phyloP scores from a whole-genome alignment of 2,329 filamentous ascomycete species.

The Aspergillus uvarum region DNA sequence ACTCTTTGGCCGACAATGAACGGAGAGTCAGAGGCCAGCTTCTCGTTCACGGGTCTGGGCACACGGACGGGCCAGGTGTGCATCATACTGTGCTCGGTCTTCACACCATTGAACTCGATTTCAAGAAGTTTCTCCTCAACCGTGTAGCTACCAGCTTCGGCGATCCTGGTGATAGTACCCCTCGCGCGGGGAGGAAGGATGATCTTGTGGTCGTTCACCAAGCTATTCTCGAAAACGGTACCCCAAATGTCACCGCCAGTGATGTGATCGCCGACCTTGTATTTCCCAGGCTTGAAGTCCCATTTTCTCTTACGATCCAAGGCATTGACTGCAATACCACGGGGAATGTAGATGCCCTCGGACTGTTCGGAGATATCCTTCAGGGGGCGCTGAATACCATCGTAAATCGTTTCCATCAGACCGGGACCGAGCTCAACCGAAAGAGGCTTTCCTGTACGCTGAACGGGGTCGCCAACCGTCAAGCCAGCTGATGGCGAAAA shows the following conservation, averaged over 20 bases:
- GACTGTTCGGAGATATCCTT: conserved; percentile 75
- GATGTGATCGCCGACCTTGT: conserved; percentile 96
- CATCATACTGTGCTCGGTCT: conserved; percentile 96
- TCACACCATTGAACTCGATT: conserved; percentile 95
- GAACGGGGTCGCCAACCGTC: conserved; percentile 89
- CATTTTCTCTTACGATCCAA: conserved; percentile 91
- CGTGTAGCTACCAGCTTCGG: conserved; percentile 86
- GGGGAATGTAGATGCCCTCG: conserved; percentile 94
- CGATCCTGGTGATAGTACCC: conserved; percentile 88
- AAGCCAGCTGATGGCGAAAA: conserved; percentile 65
- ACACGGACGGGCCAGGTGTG: conserved; percentile 98
- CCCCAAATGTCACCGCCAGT: conserved; percentile 96
- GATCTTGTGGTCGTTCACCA: conserved; percentile 91
- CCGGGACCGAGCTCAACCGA: conserved; percentile 97
- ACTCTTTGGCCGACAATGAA: conserved; percentile 97
- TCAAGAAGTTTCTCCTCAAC: conserved; percentile 93
- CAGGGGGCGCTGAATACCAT: conserved; percentile 95
- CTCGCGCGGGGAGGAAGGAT: conserved; percentile 84
- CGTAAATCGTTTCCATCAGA: conserved; percentile 98
- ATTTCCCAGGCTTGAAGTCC: conserved; percentile 81
- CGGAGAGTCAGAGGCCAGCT: conserved; percentile 81
- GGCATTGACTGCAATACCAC: conserved; percentile 83
- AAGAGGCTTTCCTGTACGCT: conserved; percentile 87
- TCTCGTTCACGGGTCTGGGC: conserved; percentile 87
- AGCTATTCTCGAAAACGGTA: conserved; percentile 91